Conservation (phyloP, 2,329 filamentous ascomycete genomes). For the Teratosphaeria pseudoeucalypti region DNA sequence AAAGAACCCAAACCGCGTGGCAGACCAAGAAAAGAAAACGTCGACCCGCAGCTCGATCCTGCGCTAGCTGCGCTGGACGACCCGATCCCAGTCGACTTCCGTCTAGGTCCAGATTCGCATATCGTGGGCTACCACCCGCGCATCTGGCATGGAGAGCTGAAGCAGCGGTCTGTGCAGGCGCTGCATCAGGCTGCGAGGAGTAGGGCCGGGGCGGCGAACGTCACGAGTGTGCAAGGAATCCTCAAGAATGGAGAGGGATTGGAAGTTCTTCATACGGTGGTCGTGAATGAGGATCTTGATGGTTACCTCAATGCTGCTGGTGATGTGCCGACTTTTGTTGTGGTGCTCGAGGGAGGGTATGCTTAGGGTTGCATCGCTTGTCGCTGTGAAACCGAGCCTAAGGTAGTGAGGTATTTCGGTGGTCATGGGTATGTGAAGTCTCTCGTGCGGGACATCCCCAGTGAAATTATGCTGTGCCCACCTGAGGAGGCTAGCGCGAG, state of each 20-base stretch:
- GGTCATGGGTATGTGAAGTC: not conserved
- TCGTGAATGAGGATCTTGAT: slow-evolving; percentile 59
- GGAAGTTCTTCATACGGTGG: slow-evolving; percentile 52
- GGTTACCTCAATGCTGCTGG: slow-evolving; percentile 58
- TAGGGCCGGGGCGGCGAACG: slow-evolving; percentile 49
- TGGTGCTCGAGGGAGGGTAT: slow-evolving; percentile 20
- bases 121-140: slow-evolving; percentile 37
- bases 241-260: slow-evolving; percentile 48
- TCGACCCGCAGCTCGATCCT: slow-evolving; percentile 9
- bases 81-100: slow-evolving; percentile 53
- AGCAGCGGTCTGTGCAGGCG: slow-evolving; percentile 48
- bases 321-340: slow-evolving; percentile 44
- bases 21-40: not conserved
- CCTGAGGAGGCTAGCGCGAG: not conserved
- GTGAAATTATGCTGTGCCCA: too few species aligned
- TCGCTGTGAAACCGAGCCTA: not conserved
- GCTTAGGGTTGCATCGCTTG: slow-evolving; percentile 1
- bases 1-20: not conserved
- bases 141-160: slow-evolving; percentile 58
- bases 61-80: slow-evolving; percentile 8
- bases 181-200: slow-evolving; percentile 50
- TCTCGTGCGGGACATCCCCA: not conserved
- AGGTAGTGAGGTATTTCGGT: not conserved
- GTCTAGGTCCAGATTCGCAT: slow-evolving; percentile 55
- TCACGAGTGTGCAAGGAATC: slow-evolving; percentile 52